Evolutionary conservation across 192 early-diverging fungal species (phyloP), one percentile per base, ranked within the genome.

Genomic region (Coemansia sp.): DNA sequence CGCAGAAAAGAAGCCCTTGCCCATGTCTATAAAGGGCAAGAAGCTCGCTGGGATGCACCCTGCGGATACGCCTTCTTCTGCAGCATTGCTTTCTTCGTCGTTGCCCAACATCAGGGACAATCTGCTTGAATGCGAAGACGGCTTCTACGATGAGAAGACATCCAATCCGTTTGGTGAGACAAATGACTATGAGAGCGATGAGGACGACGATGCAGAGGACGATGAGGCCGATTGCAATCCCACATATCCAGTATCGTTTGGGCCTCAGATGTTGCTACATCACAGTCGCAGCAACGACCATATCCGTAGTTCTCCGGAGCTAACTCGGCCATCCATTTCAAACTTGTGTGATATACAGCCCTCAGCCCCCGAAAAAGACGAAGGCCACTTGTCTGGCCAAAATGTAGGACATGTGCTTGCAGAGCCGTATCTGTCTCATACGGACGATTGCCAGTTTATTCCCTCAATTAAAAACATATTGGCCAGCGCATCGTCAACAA

Each of bases 391-490:
- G 54, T 57, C 19, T 49, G 47, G 47, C 21, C 6, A 52, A 21
- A 21, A 19, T 21, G 8, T 52, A 22, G 49, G 22, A 0, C 49
- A 52, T 21, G 7, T 8, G 49, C 21, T 7, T 18, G 22, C 49
- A 19, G n/a, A 19, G 11, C 5, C 49, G 4, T 52, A 54, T 22
- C 9, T 26, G 21, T 22, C 51, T 43, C 39, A 22, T 32, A 32
- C 18, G 11, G 61, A 19, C 32, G 57, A 59, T 8, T 15, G 26
- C 26, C 48, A 63, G 64, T 71, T 63, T 41, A 63, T 68, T 12
- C 65, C 68, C 10, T 76, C 74, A 9, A 71, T 76, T 55, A 59
- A 65, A 43, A 71, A 71, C 58, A 76, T 76, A 39, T 68, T 76
- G 60, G 65, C 65, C 11, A 52, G 55, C 8, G 62, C 64, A 9